Base-by-base conservation (phyloP, 2,329 filamentous ascomycete species). In the Colletotrichum theobromicola region DNA sequence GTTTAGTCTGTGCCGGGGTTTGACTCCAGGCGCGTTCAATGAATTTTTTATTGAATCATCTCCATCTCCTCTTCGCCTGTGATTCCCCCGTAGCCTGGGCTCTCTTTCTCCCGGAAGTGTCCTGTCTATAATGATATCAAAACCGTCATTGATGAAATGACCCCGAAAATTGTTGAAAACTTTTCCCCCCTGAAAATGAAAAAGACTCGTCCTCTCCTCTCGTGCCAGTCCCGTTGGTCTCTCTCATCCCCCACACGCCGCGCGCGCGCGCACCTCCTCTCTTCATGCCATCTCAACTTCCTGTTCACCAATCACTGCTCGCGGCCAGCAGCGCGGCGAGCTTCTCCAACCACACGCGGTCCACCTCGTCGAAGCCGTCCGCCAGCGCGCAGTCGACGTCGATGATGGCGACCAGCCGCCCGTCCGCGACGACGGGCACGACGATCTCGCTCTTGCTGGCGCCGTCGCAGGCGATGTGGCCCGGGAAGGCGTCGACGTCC, bases 381-480 rank as follows among this genome's bases (percentile, higher is more conserved):
- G 89, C 77, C 42, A 89, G 90, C 2, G 92, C 90, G 80, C 94
- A 96, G 82, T 97, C 94, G 28, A 96, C 87, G 79, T 97, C 94
- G 74, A 97, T 94, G 76, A 96, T 94, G 4, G 92, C 94, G 26
- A 94, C 92, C 7, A 93, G 84, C 85, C 90, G 86, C 4, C 13
- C 70, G 7, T 21, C 35, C 8, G 80, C 81, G 7, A 93, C 77
- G 75, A 96, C 89, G 3, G 94, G 94, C 63, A 96, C 94, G 21
- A 97, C 94, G 81, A 97, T 93, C 86, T 97, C 94, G 81, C 94
- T 96, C 84, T 87, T 90, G 79, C 91, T 94, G 72, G 91, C 93
- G 5, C 90, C 90, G 82, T 97, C 94, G 81, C 94, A 96, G 12
- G 94, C 94, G 80, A 97, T 96, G 81, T 96, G 94, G 3, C 94